Evolutionary conservation across 768 basidiomycete species (phyloP).

Genomic region (Coprinopsis marcescibilis): DNA sequence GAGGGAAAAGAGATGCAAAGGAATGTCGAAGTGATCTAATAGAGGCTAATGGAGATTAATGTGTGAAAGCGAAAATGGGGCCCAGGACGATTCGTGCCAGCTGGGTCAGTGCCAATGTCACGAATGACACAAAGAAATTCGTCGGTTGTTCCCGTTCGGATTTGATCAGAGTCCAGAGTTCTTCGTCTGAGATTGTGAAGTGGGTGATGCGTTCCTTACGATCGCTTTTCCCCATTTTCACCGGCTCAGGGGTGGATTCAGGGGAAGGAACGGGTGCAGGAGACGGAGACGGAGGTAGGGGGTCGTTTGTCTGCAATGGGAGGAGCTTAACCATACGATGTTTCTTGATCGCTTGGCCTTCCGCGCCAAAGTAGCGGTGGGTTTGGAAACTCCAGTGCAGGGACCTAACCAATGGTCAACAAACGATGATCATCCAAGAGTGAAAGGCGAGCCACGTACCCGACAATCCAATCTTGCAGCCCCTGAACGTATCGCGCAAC

Average conservation of each 20-base stretch:
- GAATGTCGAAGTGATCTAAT: slow-evolving; percentile 1
- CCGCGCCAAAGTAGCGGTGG: slow-evolving; percentile 59
- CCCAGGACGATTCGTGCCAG: background rate
- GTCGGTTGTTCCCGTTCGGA: background rate
- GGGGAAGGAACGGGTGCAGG: background rate
- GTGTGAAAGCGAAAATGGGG: background rate
- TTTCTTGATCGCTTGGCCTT: slow-evolving; percentile 50
- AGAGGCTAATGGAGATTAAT: slow-evolving; percentile 5
- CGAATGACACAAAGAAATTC: background rate
- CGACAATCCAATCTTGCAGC: slow-evolving; percentile 68
- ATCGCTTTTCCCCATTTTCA: background rate
- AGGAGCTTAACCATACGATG: slow-evolving; percentile 47
- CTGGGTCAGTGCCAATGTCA: background rate
- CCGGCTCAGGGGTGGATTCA: background rate
- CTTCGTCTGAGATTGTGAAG: slow-evolving; percentile 4
- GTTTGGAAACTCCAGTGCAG: slow-evolving; percentile 71
- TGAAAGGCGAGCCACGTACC: too few relatives aligned
- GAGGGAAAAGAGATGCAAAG: background rate
- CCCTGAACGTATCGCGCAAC: slow-evolving; percentile 55
- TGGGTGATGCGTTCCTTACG: background rate
- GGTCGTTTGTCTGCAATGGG: slow-evolving; percentile 20
- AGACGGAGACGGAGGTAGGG: background rate
- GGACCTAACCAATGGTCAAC: slow-evolving; percentile 27
- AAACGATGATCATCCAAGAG: slow-evolving; percentile 15
- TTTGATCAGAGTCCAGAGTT: background rate